Evolutionary conservation across 2,329 filamentous ascomycete species (phyloP).

Genomic region (Hymenoscyphus linearis): DNA sequence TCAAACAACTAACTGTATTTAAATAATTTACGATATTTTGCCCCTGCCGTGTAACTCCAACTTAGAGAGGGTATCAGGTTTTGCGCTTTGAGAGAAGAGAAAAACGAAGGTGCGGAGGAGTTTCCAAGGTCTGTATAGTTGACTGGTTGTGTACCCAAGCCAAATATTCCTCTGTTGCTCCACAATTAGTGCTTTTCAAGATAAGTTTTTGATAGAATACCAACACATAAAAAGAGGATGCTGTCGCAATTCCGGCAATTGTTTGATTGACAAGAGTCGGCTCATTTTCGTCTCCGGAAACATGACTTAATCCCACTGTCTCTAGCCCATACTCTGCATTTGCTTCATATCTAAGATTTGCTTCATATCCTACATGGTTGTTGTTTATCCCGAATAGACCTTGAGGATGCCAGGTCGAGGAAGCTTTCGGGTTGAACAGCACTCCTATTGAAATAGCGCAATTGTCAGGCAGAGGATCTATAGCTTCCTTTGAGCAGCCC

Average conservation of each 20-base stretch:
- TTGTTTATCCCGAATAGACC: constrained; percentile 33
- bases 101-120: constrained; percentile 10
- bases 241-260: constrained; percentile 2
- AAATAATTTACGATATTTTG: constrained; percentile 34
- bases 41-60: constrained; percentile 40
- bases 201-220: neutral
- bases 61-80: constrained; percentile 32
- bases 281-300: constrained; percentile 2
- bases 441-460: constrained; percentile 48
- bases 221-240: constrained; percentile 9
- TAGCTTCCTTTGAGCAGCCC: constrained; percentile 31
- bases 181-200: neutral
- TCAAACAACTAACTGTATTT: neutral
- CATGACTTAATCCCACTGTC: constrained; percentile 11
- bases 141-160: constrained; percentile 19
- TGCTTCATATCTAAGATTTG: constrained; percentile 33
- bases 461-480: constrained; percentile 28
- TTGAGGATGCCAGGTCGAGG: constrained; percentile 46
- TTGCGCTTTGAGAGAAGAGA: constrained; percentile 20
- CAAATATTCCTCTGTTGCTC: constrained; percentile 11
- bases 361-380: constrained; percentile 4
- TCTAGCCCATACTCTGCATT: constrained; percentile 17
- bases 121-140: constrained; percentile 14
- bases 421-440: constrained; percentile 48
- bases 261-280: constrained; percentile 14